A percentile compares a stretch with the other conserved stretches of the same genome.
Conservation (phyloP, 2,329 filamentous ascomycete species). For the Penicillium decumbens region DNA sequence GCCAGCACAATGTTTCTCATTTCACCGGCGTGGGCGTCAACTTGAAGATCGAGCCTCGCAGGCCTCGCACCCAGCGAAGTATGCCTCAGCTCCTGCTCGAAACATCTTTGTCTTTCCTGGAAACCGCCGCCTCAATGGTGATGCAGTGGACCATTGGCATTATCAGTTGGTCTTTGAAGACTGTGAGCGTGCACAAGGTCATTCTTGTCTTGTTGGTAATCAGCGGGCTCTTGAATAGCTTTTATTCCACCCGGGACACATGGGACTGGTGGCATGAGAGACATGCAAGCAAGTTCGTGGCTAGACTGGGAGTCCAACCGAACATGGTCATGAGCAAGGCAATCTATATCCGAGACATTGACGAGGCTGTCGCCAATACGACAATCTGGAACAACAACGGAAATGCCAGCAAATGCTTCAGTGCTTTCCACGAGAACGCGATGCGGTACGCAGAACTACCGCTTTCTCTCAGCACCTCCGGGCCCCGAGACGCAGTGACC, state of each 20-base stretch:
- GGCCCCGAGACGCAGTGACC: constrained; percentile 28
- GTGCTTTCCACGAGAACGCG: constrained; percentile 43
- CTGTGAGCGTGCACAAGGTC: constrained; percentile 67
- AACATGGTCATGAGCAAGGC: constrained; percentile 77
- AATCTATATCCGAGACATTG: constrained; percentile 76
- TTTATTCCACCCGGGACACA: constrained; percentile 68
- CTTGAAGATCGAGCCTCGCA: constrained; percentile 43
- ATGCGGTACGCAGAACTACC: constrained; percentile 31
- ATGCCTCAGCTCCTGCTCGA: constrained; percentile 69
- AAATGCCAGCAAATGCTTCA: constrained; percentile 39
- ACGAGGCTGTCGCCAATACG: constrained; percentile 53
- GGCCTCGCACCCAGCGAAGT: constrained; percentile 56
- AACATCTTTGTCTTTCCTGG: constrained; percentile 64
- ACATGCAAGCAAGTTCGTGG: constrained; percentile 75
- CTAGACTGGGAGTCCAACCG: constrained; percentile 70
- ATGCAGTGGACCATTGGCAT: constrained; percentile 71
- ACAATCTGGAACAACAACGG: constrained; percentile 27
- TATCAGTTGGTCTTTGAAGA: constrained; percentile 61
- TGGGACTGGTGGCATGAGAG: constrained; percentile 82
- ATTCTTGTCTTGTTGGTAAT: constrained; percentile 64
- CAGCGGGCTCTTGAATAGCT: constrained; percentile 68
- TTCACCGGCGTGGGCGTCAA: constrained; percentile 34
- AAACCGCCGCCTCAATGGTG: constrained; percentile 69
- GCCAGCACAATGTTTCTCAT: constrained; percentile 39
- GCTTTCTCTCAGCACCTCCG: constrained; percentile 27